Conservation (phyloP, 306 rosid genomes). For the Albizia julibrissin region DNA sequence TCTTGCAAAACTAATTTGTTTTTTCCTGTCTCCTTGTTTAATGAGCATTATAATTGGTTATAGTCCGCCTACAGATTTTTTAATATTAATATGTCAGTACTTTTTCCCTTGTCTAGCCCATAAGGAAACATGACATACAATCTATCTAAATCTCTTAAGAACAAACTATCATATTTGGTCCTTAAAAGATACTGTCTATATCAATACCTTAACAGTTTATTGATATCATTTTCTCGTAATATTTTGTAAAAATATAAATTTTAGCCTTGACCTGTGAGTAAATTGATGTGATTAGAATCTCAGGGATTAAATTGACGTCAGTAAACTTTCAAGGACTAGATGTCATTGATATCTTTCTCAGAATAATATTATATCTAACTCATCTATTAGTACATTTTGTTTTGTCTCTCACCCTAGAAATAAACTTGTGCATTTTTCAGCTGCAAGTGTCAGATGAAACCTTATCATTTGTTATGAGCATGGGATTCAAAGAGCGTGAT, state of each 20-base stretch:
- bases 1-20: neutral
- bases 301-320: neutral
- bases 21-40: slow-evolving; percentile 18
- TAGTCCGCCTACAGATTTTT: neutral
- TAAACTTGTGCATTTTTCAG: slow-evolving; percentile 46
- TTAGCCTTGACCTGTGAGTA: neutral
- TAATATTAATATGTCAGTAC: neutral
- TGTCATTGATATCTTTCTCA: neutral
- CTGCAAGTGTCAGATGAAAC: slow-evolving; percentile 88
- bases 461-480: slow-evolving; percentile 80
- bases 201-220: neutral
- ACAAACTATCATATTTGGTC: neutral
- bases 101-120: slow-evolving; percentile 2
- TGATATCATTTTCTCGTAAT: neutral
- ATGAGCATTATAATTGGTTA: neutral
- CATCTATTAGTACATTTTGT: neutral
- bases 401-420: neutral
- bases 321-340: neutral
- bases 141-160: slow-evolving; percentile 9
- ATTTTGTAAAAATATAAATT: neutral
- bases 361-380: neutral
- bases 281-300: neutral
- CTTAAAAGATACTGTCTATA: neutral
- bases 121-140: slow-evolving; percentile 1
- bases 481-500: slow-evolving; percentile 75